Evolutionary conservation across 176 grass and related monocot genomes (phyloP).

Genomic region (Oryza longistaminata): DNA sequence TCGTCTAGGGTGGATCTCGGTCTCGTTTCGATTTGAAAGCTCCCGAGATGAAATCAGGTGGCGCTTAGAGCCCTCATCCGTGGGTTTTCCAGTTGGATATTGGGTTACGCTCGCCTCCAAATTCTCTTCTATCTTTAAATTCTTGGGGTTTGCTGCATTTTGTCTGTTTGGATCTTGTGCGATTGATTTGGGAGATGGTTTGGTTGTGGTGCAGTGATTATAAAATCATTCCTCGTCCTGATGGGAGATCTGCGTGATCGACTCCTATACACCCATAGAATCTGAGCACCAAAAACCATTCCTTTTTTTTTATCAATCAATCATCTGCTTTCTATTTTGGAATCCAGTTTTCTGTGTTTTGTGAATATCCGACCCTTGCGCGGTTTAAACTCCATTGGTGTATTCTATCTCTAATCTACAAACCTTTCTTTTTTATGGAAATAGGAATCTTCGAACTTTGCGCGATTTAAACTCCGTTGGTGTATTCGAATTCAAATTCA

Average conservation of each 20-base stretch:
- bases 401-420: too few species aligned
- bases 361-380: too few species aligned
- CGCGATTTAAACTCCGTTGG: too few species aligned
- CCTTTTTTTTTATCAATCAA: background rate
- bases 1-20: conserved; percentile 5
- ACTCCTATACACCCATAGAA: conserved; percentile 85
- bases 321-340: too few species aligned
- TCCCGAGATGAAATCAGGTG: conserved; percentile 45
- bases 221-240: conserved; percentile 73
- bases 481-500: too few species aligned
- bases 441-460: too few species aligned
- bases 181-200: background rate
- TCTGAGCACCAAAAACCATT: conserved; percentile 50
- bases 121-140: background rate
- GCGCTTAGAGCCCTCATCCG: conserved; percentile 63
- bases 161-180: background rate
- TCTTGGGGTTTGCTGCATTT: too few species aligned
- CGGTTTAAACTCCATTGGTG: too few species aligned
- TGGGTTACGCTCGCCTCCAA: conserved; percentile 69
- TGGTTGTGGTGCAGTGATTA: conserved; percentile 8
- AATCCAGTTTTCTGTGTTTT: too few species aligned
- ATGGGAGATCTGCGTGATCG: conserved; percentile 46
- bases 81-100: conserved; percentile 19
- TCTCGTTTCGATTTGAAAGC: background rate
- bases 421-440: too few species aligned